phyloP scores from a whole-genome alignment of 1,284 basidiomycete genomes.

The Inonotus obliquus region DNA sequence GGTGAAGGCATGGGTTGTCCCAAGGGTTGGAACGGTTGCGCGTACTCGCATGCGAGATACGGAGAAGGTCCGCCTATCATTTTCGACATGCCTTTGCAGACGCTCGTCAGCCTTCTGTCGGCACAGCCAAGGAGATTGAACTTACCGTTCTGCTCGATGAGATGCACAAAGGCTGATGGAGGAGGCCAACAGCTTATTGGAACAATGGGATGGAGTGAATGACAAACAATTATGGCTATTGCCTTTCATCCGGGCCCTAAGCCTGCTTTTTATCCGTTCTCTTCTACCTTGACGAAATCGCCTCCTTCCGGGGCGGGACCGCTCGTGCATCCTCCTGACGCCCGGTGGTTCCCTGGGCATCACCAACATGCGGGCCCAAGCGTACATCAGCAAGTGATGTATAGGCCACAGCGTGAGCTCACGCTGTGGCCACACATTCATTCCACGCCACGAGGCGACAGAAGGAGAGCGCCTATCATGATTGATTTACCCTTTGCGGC shows the following conservation, averaged over 20 bases:
- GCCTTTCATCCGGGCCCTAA: too few species aligned
- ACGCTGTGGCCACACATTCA: background rate
- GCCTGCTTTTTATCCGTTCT: too few species aligned
- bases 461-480: background rate
- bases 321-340: background rate
- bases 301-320: background rate
- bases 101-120: background rate
- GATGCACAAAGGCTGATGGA: background rate
- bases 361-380: background rate
- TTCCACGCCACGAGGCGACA: background rate
- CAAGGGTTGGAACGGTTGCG: conserved; percentile 1
- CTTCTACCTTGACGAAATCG: background rate
- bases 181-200: too few species aligned
- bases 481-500: background rate
- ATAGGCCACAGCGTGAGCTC: conserved; percentile 6
- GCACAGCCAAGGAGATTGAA: background rate
- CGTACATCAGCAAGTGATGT: background rate
- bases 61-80: background rate
- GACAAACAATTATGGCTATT: too few species aligned
- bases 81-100: background rate
- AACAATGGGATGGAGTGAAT: too few species aligned
- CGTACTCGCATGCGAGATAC: conserved; percentile 1
- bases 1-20: background rate
- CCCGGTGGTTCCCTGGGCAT: background rate
- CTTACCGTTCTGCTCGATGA: background rate